Base-by-base conservation (phyloP, 441 rosid genomes). In the Capsella rubella region DNA sequence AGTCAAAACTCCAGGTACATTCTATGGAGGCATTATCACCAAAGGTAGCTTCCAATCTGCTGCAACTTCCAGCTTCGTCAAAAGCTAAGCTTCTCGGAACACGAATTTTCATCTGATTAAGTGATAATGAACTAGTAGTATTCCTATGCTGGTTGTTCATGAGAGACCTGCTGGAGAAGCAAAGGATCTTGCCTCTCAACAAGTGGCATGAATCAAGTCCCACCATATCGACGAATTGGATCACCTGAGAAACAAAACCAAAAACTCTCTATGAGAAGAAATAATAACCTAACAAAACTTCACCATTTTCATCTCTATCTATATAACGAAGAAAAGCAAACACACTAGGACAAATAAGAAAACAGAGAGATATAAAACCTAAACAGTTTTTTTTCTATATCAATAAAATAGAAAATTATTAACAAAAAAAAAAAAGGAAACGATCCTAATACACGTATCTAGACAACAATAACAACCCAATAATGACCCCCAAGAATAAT, bases 41-140 rank as follows among this genome's bases (percentile, higher is more conserved):
- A 58, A 50, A 32, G 15, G 78, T 74, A 68, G 74, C 70, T n/a
- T 72, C 60, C 34, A 69, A 63, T 42, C 68, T 54, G 49, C 81
- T 69, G 32, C 74, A 57, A 42, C 62, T 69, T 64, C 62, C 78
- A 54, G 80, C 73, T 71, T 71, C 83, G 65, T 81, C 73, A 60
- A 74, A 81, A 47, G 73, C 66, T 65, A 77, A 53, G 68, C 55
- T 78, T 66, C 71, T 80, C 5, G 29, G 76, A 11, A 71, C 52
- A 34, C 62, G 39, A n/a, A 51, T 72, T 56, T 73, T 82, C 80
- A 53, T 61, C 51, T 27, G 60, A 56, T 69, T 65, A 52, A 72
- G 54, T n/a, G 79, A 80, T 31, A 76, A 72, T n/a, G 67, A 74
- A 51, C 28, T 37, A 8, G 3, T 37, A 8, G 3, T 45, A 15